phyloP scores from a whole-genome alignment of 352 stramenopile genomes.

The Pythium phragmiticola region DNA sequence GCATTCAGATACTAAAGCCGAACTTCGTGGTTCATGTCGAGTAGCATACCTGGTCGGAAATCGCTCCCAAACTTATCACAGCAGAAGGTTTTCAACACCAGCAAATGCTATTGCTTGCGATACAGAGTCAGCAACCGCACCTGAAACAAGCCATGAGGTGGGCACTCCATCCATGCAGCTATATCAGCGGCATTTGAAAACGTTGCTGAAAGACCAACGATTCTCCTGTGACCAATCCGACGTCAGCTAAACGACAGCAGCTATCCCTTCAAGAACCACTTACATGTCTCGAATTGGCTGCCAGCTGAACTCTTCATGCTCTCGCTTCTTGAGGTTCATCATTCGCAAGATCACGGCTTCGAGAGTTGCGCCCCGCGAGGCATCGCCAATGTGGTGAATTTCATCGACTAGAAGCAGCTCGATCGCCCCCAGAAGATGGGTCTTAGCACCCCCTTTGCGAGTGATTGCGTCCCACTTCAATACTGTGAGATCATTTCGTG shows the following conservation, averaged over 20 bases:
- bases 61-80: conserved; percentile 40
- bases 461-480: conserved; percentile 43
- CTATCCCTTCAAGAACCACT: background rate
- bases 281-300: conserved; percentile 31
- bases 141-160: conserved; percentile 10
- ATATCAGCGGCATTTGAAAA: conserved; percentile 39
- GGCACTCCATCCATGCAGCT: conserved; percentile 34
- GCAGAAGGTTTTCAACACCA: background rate
- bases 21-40: background rate
- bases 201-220: conserved; percentile 37
- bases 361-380: conserved; percentile 27
- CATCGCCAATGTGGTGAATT: conserved; percentile 44
- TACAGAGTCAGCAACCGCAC: background rate
- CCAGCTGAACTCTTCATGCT: conserved; percentile 8
- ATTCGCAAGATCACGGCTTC: conserved; percentile 41
- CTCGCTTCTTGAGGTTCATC: conserved; percentile 31
- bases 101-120: background rate
- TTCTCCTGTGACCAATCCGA: conserved; percentile 21
- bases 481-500: conserved; percentile 1
- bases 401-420: conserved; percentile 41
- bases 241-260: conserved; percentile 2
- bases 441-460: conserved; percentile 13
- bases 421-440: conserved; percentile 1
- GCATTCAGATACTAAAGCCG: background rate
- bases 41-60: conserved; percentile 34